phyloP scores from a whole-genome alignment of 805 yeast species.

The Ascoidea rubescens region DNA sequence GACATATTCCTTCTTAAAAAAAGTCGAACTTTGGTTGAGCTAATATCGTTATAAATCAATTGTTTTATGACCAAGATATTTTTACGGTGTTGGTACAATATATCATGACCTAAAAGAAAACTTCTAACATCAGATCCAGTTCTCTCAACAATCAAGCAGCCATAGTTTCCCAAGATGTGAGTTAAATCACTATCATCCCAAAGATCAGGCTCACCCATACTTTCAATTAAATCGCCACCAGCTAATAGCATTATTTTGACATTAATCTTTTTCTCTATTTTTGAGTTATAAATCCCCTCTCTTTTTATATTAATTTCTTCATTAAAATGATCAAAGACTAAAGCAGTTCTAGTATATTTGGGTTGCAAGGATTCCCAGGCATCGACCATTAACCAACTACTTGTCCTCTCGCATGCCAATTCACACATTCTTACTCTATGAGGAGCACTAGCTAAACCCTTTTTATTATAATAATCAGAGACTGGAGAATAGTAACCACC shows the following conservation, averaged over 20 bases:
- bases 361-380: constrained; percentile 97
- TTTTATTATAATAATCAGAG: constrained; percentile 81
- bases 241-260: constrained; percentile 93
- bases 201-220: constrained; percentile 99
- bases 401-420: constrained; percentile 91
- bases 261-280: constrained; percentile 52
- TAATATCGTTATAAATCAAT: constrained; percentile 89
- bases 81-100: constrained; percentile 92
- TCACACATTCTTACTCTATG: constrained; percentile 98
- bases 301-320: constrained; percentile 77
- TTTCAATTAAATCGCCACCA: constrained; percentile 94
- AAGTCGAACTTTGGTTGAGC: constrained; percentile 86
- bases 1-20: constrained; percentile 93
- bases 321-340: constrained; percentile 92
- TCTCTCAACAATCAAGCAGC: constrained; percentile 91
- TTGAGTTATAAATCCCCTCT: constrained; percentile 46
- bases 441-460: constrained; percentile 77
- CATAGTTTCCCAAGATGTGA: constrained; percentile 90
- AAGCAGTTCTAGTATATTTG: constrained; percentile 83
- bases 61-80: constrained; percentile 92
- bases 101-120: constrained; percentile 83
- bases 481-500: constrained; percentile 97
- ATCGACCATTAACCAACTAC: constrained; percentile 97
- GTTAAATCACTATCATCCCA: constrained; percentile 96
- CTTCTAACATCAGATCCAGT: constrained; percentile 94